Evolutionary conservation across 768 basidiomycete genomes (phyloP), one percentile per base, ranked within the genome.

Genomic region (Hysterangium stoloniferum): DNA sequence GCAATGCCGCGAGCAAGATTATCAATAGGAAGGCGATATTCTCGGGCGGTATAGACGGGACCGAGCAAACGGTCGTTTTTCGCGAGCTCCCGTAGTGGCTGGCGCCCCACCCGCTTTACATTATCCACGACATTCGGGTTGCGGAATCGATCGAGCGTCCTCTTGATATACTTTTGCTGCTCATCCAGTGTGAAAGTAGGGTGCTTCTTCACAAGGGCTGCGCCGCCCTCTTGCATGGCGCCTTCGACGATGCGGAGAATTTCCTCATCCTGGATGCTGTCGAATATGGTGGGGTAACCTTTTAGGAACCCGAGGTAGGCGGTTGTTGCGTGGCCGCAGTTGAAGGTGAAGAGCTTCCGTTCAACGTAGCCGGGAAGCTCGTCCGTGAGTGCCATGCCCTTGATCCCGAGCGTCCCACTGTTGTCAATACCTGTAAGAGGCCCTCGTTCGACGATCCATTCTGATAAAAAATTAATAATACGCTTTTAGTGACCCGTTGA

Each of bases 301-400:
- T 63, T 55, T 35, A 68, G 56, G 54, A 62, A 60, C 15, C 69
- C 69, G 35, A 71, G 67, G 57, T 70, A 71, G 5, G 68, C 69
- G 24, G 60, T 56, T 46, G 64, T 65, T 4, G 68, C 68, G 56
- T 71, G 70, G 3, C 69, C 70, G 41, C 65, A 64, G 55, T 71
- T 71, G 42, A 71, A 66, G 28, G 69, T 70, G 61, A 67, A 71
- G 40, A 71, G 67, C 56, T 71, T 71, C 53, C 70, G 66, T 56
- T 71, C 68, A 56, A 70, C 61, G 55, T 67, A 71, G 35, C 63
- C 61, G 13, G 58, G 42, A 27, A 71, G 64, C 55, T 65, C 53
- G 34, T 61, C 52, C 19, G 62, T 62, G 43, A 68, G 63, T 24
- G 54, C 36, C 59, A 69, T 62, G 43, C 66, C 69, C 51, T 59